These are phyloP conservation scores for Coniosporium tulheliwenetii DNA, from an alignment of 2,329 filamentous ascomycete genomes.

Conservation along the genomic window DNA sequence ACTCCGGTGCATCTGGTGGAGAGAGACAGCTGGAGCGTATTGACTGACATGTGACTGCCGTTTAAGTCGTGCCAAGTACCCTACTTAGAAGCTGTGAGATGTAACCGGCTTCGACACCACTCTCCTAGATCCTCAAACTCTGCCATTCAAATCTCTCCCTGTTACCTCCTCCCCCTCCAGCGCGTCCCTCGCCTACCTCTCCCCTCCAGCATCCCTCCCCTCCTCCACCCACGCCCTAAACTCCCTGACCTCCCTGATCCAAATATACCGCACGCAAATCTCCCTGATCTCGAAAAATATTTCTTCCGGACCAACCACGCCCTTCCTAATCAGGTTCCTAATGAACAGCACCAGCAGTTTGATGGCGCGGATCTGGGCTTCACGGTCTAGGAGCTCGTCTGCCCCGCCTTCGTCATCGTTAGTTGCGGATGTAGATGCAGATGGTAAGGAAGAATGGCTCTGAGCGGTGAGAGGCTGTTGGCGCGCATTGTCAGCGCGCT, in stretches of 20 bases:
- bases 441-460: no score
- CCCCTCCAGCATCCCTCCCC: neutral
- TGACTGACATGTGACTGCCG: no score
- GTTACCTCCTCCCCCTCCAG: no score
- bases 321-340: slow-evolving; percentile 19
- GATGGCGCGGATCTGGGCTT: slow-evolving; percentile 19
- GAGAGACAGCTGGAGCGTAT: no score
- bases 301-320: slow-evolving; percentile 11
- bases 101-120: no score
- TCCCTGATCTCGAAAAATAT: slow-evolving; percentile 24
- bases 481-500: slow-evolving; percentile 7
- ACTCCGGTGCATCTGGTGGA: no score
- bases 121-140: no score
- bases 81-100: no score
- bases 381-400: slow-evolving; percentile 9
- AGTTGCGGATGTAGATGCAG: no score
- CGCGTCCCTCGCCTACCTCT: no score
- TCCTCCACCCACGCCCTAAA: slow-evolving; percentile 12
- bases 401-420: neutral
- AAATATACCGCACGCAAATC: slow-evolving; percentile 22
- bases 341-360: slow-evolving; percentile 22
- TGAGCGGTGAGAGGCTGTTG: neutral
- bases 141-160: no score
- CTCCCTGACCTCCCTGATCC: slow-evolving; percentile 23
- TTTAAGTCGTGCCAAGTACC: no score